Percentiles rank a stretch among this genome's conserved stretches.
phyloP scores from a whole-genome alignment of 495 filamentous ascomycete genomes.

The Talaromyces trachyspermus region DNA sequence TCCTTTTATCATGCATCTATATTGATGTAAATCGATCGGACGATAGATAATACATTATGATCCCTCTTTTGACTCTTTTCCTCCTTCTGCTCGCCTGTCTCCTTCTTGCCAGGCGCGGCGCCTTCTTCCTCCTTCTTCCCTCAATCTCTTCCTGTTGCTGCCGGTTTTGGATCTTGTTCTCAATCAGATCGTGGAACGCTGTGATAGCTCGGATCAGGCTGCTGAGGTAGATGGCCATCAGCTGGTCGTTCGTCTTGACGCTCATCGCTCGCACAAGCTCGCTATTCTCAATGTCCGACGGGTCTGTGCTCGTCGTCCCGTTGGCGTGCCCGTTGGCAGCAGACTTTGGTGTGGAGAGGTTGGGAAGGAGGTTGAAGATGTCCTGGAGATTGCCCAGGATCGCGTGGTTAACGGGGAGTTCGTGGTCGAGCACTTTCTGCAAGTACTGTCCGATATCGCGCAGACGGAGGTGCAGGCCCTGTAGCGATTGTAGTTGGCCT shows the following conservation, averaged over 20 bases:
- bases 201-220: conserved; percentile 96
- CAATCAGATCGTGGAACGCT: conserved; percentile 97
- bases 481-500: conserved; percentile 92
- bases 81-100: conserved; percentile 53
- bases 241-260: conserved; percentile 97
- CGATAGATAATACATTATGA: conserved; percentile 8
- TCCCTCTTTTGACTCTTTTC: conserved; percentile 53
- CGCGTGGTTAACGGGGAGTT: conserved; percentile 92
- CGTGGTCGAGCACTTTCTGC: conserved; percentile 86
- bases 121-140: conserved; percentile 63
- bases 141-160: conserved; percentile 96
- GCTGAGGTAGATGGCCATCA: conserved; percentile 95
- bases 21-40: no score
- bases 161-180: conserved; percentile 99
- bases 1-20: no score
- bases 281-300: conserved; percentile 55
- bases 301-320: conserved; percentile 37
- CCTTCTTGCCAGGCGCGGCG: conserved; percentile 50
- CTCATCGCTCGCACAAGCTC: conserved; percentile 93
- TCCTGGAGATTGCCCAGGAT: conserved; percentile 97
- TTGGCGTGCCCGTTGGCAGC: no score
- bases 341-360: conserved; percentile 79
- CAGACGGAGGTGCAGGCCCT: conserved; percentile 90
- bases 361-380: conserved; percentile 97
- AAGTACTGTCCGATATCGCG: conserved; percentile 94